Base-by-base conservation (phyloP, 495 filamentous ascomycete genomes). In the Penicillium paxilli region DNA sequence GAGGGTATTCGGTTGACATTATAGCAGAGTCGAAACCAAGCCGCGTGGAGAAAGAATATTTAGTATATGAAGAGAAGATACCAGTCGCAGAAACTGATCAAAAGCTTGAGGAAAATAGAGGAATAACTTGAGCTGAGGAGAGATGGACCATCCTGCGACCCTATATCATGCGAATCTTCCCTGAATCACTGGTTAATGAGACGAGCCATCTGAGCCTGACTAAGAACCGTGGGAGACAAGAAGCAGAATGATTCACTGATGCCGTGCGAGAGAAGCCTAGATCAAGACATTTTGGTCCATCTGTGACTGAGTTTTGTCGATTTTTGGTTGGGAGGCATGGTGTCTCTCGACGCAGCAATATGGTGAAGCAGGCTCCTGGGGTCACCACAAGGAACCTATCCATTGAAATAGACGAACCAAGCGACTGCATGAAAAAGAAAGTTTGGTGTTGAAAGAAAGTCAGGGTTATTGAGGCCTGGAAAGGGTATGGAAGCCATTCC, bases 281-380 rank as follows among this genome's bases (percentile, higher is more conserved):
- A 48, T 52, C 55, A 35, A 57, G 49, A 57, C 55, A 57, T 55
- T 12, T 26, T 33, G 24, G 24, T 14, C 33, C 52, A 33, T 25
- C 20, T 28, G 23, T 21, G 20, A 21, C 40, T 8, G 40, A 6
- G 7, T 10, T 23, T 14, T 20, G 23, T 23, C 8, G 40, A 21
- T 20, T 4, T 19, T 23, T 9, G 4, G 23, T 23, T 22, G 40
- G 16, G 17, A 9, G 16, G 35, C n/a, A n/a, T 16, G 17, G 35
- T 38, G 35, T 38, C 11, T 38, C 35, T 38, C 35, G 35, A 3
- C n/a, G 35, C 4, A 16, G 17, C 3, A 38, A 16, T 16, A 38
- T 16, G 16, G 16, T 38, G 16, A 16, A 38, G 16, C 16, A 38
- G n/a, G 17, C 16, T 16, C 35, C 16, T 38, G 35, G 35, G 16